Conservation (phyloP, 202 grass and related monocot species). For the Setaria italica region DNA sequence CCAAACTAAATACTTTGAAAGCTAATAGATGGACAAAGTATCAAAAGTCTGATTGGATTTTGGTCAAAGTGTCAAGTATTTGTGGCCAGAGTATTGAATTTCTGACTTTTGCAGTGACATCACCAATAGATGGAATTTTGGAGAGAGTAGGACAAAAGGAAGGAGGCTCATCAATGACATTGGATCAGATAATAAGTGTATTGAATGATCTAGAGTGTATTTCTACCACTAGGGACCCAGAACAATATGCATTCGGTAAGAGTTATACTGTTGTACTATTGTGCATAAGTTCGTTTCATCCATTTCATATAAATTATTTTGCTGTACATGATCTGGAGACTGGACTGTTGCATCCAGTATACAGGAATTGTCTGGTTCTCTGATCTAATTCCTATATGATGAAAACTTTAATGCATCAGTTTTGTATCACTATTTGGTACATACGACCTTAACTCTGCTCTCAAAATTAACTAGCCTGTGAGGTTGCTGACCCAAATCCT, state of each 20-base stretch:
- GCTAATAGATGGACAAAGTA: neutral
- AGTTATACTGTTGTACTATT: neutral
- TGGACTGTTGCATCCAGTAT: neutral
- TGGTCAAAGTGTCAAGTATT: neutral
- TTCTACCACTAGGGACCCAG: conserved; percentile 50
- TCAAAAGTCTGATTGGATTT: neutral
- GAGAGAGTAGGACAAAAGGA: conserved; percentile 74
- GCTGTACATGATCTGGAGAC: neutral
- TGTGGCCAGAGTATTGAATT: neutral
- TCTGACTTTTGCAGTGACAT: conserved; percentile 59
- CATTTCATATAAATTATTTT: conserved; percentile 5
- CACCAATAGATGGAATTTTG: conserved; percentile 76
- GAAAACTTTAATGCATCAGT: neutral
- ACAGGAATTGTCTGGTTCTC: neutral
- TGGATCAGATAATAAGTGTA: conserved; percentile 68
- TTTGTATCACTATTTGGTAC: conserved; percentile 13
- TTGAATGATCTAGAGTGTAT: conserved; percentile 67
- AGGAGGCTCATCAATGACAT: conserved; percentile 74
- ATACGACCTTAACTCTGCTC: conserved; percentile 6
- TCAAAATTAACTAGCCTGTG: neutral
- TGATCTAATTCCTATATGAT: conserved; percentile 14
- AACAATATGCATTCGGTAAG: conserved; percentile 70
- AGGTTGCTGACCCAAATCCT: neutral
- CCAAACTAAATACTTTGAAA: neutral
- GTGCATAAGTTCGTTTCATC: conserved; percentile 11